Percentiles rank a stretch among this genome's conserved stretches.
Conservation (phyloP, 208 protist species). For the Crithidia acanthocephali region DNA sequence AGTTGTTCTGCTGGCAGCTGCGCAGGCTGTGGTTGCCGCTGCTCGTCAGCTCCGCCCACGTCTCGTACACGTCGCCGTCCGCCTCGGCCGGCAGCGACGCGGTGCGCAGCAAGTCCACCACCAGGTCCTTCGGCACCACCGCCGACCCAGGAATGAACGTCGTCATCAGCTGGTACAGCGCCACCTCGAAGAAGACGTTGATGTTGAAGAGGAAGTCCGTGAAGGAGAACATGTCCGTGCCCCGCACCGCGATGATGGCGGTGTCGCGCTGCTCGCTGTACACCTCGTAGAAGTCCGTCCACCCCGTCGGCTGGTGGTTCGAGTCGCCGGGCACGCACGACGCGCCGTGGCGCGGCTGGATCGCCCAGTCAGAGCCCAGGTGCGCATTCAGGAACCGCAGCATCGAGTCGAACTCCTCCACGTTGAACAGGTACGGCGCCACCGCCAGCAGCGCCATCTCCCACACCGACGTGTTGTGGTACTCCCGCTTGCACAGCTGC, state of each 20-base stretch:
- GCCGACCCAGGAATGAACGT: constrained; percentile 59
- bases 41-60: constrained; percentile 19
- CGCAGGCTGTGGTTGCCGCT: constrained; percentile 52
- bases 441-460: constrained; percentile 75
- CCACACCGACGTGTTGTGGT: constrained; percentile 65
- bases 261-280: constrained; percentile 63
- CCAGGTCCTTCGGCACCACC: constrained; percentile 64
- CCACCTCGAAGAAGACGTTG: constrained; percentile 78
- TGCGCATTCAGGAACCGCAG: constrained; percentile 70
- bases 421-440: constrained; percentile 65
- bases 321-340: constrained; percentile 55
- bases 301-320: constrained; percentile 55
- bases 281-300: constrained; percentile 75
- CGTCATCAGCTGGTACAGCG: constrained; percentile 76
- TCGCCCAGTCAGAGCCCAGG: constrained; percentile 66
- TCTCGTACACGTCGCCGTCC: constrained; percentile 20
- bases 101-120: constrained; percentile 59
- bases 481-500: constrained; percentile 67
- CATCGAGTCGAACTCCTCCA: constrained; percentile 59
- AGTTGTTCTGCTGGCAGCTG: constrained; percentile 79
- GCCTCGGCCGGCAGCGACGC: constrained; percentile 49
- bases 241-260: constrained; percentile 71
- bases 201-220: constrained; percentile 80
- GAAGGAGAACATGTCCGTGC: constrained; percentile 78
- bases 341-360: constrained; percentile 54